Evolutionary conservation across 805 yeast species (phyloP).

Genomic region (Candida ipomoeae): DNA sequence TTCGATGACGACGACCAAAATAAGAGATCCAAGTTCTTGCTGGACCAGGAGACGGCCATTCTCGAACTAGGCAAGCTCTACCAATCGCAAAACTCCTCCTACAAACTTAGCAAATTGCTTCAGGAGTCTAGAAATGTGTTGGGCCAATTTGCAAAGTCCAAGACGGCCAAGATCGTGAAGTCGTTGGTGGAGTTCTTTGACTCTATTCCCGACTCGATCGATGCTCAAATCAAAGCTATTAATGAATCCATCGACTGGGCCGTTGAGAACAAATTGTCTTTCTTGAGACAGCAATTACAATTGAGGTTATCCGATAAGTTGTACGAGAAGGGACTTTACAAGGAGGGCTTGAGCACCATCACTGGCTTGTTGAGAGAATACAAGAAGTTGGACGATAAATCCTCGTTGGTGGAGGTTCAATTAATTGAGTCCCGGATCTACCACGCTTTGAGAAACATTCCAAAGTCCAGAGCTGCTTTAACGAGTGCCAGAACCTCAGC

Average conservation of each 20-base stretch:
- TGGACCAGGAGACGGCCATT: conserved; percentile 61
- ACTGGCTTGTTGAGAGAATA: conserved; percentile 74
- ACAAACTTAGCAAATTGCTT: conserved; percentile 57
- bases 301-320: conserved; percentile 75
- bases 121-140: conserved; percentile 66
- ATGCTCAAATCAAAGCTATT: conserved; percentile 68
- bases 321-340: conserved; percentile 60
- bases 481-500: conserved; percentile 97
- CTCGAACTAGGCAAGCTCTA: conserved; percentile 73
- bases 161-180: conserved; percentile 87
- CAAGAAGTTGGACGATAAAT: conserved; percentile 91
- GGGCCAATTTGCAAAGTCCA: conserved; percentile 83
- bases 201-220: conserved; percentile 54
- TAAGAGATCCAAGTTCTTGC: conserved; percentile 25
- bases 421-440: conserved; percentile 84
- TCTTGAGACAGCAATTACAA: conserved; percentile 83
- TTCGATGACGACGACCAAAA: conserved; percentile 18
- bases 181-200: conserved; percentile 77
- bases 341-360: conserved; percentile 69
- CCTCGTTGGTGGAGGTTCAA: conserved; percentile 93
- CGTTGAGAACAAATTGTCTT: conserved; percentile 71
- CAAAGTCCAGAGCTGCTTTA: conserved; percentile 87
- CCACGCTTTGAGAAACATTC: conserved; percentile 85
- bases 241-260: conserved; percentile 88
- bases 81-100: conserved; percentile 43